Conservation (phyloP, 306 rosid species). For the Datisca glomerata region DNA sequence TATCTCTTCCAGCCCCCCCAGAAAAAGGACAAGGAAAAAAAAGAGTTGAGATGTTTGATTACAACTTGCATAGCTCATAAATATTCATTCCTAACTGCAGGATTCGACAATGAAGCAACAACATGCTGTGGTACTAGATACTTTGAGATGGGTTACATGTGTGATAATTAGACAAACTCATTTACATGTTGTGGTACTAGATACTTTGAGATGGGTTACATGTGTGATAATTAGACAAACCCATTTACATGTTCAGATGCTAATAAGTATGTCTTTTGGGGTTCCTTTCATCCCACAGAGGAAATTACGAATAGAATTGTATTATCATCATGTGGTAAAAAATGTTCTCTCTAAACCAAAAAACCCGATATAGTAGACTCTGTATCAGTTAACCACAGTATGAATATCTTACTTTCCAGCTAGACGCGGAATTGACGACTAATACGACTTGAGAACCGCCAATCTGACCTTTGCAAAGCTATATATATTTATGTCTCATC, state of each 20-base stretch:
- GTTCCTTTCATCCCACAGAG: slow-evolving; percentile 47
- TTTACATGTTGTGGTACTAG: slow-evolving; percentile 44
- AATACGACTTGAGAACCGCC: no score
- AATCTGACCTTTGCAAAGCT: no score
- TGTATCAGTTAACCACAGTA: no score
- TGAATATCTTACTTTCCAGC: no score
- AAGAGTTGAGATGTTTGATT: no score
- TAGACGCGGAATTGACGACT: no score
- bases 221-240: slow-evolving; percentile 25
- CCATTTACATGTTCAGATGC: slow-evolving; percentile 47
- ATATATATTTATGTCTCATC: no score
- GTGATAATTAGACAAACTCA: no score
- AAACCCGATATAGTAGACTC: no score
- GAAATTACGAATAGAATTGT: slow-evolving; percentile 33
- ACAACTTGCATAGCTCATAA: not conserved
- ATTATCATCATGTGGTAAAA: slow-evolving; percentile 22
- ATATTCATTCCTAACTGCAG: slow-evolving; percentile 12
- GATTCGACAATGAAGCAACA: slow-evolving; percentile 25
- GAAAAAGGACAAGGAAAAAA: no score
- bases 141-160: slow-evolving; percentile 36
- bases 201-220: slow-evolving; percentile 29
- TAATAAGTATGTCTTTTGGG: slow-evolving; percentile 45
- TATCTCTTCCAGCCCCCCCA: no score
- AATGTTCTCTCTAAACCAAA: slow-evolving; percentile 18
- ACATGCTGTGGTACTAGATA: slow-evolving; percentile 38